phyloP scores from a whole-genome alignment of 75 land plant species.

The Selaginella tamariscina region DNA sequence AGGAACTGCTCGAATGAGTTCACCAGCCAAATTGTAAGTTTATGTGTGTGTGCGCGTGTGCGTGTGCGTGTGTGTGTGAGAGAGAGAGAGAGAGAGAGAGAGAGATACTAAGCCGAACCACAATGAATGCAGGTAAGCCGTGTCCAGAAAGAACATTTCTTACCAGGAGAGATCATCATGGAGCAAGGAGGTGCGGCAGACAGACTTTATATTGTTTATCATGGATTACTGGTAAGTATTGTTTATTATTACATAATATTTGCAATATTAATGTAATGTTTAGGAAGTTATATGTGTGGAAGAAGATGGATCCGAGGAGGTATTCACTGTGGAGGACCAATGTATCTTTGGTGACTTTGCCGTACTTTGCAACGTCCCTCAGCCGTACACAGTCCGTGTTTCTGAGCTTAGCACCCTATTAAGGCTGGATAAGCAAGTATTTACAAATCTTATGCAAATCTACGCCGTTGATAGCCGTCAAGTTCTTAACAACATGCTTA shows the following conservation, averaged over 20 bases:
- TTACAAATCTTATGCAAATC: slow-evolving; percentile 43
- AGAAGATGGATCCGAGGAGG: slow-evolving; percentile 47
- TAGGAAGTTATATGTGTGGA: slow-evolving; percentile 43
- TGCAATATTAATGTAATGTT: background rate
- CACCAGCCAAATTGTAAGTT: slow-evolving; percentile 68
- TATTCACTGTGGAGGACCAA: slow-evolving; percentile 29
- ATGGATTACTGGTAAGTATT: slow-evolving; percentile 49
- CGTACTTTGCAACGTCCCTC: slow-evolving; percentile 67
- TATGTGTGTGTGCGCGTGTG: no score
- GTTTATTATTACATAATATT: background rate
- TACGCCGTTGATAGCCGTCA: slow-evolving; percentile 45
- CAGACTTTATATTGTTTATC: slow-evolving; percentile 62
- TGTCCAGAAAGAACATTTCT: slow-evolving; percentile 76
- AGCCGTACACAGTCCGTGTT: slow-evolving; percentile 68
- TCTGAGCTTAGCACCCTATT: slow-evolving; percentile 49
- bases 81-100: no score
- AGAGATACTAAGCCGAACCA: no score
- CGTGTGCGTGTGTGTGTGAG: no score
- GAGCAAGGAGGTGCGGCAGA: slow-evolving; percentile 70
- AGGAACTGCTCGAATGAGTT: slow-evolving; percentile 61
- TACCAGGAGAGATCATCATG: slow-evolving; percentile 71
- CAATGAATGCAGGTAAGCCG: slow-evolving; percentile 36
- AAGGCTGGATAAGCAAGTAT: slow-evolving; percentile 55
- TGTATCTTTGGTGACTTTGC: slow-evolving; percentile 62
- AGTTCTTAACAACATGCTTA: slow-evolving; percentile 47